Evolutionary conservation across 257 asterid genomes (phyloP), one percentile per base, ranked within the genome.

Genomic region (Haberlea rhodopensis): DNA sequence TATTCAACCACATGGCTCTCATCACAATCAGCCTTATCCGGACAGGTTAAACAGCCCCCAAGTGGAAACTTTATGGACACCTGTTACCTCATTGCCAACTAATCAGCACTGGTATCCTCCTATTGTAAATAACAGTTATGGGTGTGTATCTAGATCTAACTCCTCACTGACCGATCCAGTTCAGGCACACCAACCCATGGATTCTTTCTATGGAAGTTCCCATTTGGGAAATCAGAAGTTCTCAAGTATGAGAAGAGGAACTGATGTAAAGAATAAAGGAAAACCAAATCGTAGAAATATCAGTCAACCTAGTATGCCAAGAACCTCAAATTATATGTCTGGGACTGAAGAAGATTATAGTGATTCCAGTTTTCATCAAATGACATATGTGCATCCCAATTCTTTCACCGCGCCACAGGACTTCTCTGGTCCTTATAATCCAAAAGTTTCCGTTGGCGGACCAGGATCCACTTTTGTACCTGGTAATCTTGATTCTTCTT

Each of bases 221-320:
- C 75, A 76, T 60, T 49, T 67, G 60, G 91, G 88, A 57, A 87
- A 86, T 76, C 80, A 82, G 67, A 91, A 82, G 76, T 74, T 76
- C 72, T 52, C 81, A 55, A 85, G 78, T 75, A 66, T 67, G 82
- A 95, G 90, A 76, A 75, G 91, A 80, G 97, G 92, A 65, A 72
- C 78, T 25, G 96, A 91, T 68, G 57, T 56, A 62, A 88, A 84
- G 75, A 68, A 67, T 71, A 91, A 79, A 82, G 87, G 91, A 55
- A 89, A 80, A 77, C 95, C 70, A 72, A 53, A 52, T 40, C 84
- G 86, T 51, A 82, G 80, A 78, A 81, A 52, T 70, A 21, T 54
- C 66, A 76, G 72, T 76, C 95, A 85, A 77, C 80, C 90, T 60
- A 63, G 24, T 56, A 65, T 81, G 74, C 70, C 87, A 62, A 87